Conservation (phyloP, 768 basidiomycete species). For the Boletus speciosus region DNA sequence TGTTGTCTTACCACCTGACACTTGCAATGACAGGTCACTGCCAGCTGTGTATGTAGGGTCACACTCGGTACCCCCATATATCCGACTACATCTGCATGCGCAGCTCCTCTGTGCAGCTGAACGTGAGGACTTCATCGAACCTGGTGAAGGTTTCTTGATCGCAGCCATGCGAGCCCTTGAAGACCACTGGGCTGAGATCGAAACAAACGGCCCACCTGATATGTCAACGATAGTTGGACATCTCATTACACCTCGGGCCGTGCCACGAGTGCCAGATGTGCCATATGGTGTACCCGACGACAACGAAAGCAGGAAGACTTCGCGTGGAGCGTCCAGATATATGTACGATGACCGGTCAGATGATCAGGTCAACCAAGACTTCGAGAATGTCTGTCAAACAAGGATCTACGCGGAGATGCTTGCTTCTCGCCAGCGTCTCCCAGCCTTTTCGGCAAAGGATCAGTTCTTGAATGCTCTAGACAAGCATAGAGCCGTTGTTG, state of each 20-base stretch:
- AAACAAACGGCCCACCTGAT: conserved; percentile 73
- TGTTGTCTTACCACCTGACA: conserved; percentile 47
- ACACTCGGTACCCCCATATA: conserved; percentile 65
- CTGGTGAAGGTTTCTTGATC: conserved; percentile 71
- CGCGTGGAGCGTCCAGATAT: conserved; percentile 1
- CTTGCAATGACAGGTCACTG: conserved; percentile 42
- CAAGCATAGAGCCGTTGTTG: conserved; percentile 65
- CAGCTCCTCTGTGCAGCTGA: conserved; percentile 56
- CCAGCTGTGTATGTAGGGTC: conserved; percentile 78
- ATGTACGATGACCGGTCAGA: conserved; percentile 43
- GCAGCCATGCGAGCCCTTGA: conserved; percentile 68
- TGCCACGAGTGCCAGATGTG: conserved; percentile 15
- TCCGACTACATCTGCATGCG: conserved; percentile 79
- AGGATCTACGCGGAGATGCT: conserved; percentile 57
- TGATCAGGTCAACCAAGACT: conserved; percentile 49
- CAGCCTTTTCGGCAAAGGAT: conserved; percentile 68
- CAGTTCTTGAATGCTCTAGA: conserved; percentile 59
- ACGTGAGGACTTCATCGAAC: conserved; percentile 51
- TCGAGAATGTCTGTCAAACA: conserved; percentile 43
- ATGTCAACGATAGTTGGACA: conserved; percentile 59
- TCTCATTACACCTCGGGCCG: conserved; percentile 13
- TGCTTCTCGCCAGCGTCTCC: conserved; percentile 55
- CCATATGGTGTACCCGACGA: not conserved
- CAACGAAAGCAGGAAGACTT: not conserved
- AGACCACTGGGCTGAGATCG: conserved; percentile 61